Base-by-base conservation (phyloP, 83 land plant genomes). In the Picea engelmannii region DNA sequence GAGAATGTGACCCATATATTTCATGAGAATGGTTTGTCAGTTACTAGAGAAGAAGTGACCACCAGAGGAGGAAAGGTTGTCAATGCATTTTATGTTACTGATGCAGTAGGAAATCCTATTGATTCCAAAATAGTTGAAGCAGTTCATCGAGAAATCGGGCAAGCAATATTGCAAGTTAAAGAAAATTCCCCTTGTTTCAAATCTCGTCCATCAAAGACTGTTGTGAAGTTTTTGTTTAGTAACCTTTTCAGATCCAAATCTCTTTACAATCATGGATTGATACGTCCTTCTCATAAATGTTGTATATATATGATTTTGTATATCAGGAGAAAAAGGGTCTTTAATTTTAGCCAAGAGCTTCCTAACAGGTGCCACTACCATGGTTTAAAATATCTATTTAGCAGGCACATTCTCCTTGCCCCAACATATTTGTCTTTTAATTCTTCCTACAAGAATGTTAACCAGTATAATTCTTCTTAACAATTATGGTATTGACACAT, bases 41-140 rank as follows among this genome's bases (percentile, higher is more conserved):
- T 95, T 52, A 87, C 77, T 61, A 86, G 94, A 64, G 97, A 93
- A 23, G 90, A 88, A 64, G 89, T 94, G 25, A 79, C 93, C 21
- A 94, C 92, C 4, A 80, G 84, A 58, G 84, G 87, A 66, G 88
- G 86, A n/a, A 91, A 74, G 64, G 95, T 87, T 66, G 82, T 84
- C 44, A 89, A 91, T 80, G 87, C 83, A 4, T 95, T 93, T 79
- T 87, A 91, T 79, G 92, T 95, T 31, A 89, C 90, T 25, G 97
- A 95, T 75, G 82, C 87, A 76, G 62, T 86, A 2, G 91, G 95
- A 2, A 82, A 82, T 80, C 82, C 90, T 0, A 87, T 93, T 21
- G 90, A 90, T 76, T 81, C 82, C 42, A 85, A 87, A 65, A 83
- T 80, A 0, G 78, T 95, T 47, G 91, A 91, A 47, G 86, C 90